These are phyloP conservation scores for Orobanche coerulescens DNA, from an alignment of 257 asterid species.

Conservation along the genomic window DNA sequence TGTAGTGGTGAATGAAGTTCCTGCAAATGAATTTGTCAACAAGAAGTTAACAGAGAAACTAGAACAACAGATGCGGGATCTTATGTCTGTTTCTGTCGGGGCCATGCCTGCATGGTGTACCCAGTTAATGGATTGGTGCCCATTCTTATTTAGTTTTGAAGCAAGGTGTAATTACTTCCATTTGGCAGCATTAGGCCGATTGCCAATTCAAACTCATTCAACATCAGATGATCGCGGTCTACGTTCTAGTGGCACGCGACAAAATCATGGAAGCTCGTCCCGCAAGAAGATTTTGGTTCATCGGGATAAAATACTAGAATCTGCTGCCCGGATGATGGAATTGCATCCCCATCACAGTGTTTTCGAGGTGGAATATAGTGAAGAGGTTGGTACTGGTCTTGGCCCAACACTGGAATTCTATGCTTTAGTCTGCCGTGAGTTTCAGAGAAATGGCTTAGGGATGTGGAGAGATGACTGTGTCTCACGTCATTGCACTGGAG, in stretches of 20 bases:
- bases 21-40: slow-evolving; percentile 66
- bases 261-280: slow-evolving; percentile 31
- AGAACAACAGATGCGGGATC: slow-evolving; percentile 85
- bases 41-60: slow-evolving; percentile 78
- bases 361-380: slow-evolving; percentile 82
- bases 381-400: slow-evolving; percentile 97
- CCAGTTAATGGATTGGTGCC: slow-evolving; percentile 62
- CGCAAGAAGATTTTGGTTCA: slow-evolving; percentile 74
- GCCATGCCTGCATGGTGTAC: slow-evolving; percentile 90
- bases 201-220: slow-evolving; percentile 33
- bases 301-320: slow-evolving; percentile 65
- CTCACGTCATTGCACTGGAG: slow-evolving; percentile 20
- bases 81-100: slow-evolving; percentile 59
- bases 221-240: slow-evolving; percentile 30
- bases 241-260: slow-evolving; percentile 45
- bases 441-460: slow-evolving; percentile 66
- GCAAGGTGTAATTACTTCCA: slow-evolving; percentile 75
- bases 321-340: slow-evolving; percentile 79
- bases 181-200: slow-evolving; percentile 52
- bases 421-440: slow-evolving; percentile 80
- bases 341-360: slow-evolving; percentile 49
- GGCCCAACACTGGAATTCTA: slow-evolving; percentile 95
- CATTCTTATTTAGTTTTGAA: slow-evolving; percentile 80
- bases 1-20: slow-evolving; percentile 31
- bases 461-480: slow-evolving; percentile 82